A percentile compares a stretch with the other conserved stretches of the same genome.
Evolutionary conservation across 345 rosid species (phyloP).

Genomic region (Moricandia moricandioides): DNA sequence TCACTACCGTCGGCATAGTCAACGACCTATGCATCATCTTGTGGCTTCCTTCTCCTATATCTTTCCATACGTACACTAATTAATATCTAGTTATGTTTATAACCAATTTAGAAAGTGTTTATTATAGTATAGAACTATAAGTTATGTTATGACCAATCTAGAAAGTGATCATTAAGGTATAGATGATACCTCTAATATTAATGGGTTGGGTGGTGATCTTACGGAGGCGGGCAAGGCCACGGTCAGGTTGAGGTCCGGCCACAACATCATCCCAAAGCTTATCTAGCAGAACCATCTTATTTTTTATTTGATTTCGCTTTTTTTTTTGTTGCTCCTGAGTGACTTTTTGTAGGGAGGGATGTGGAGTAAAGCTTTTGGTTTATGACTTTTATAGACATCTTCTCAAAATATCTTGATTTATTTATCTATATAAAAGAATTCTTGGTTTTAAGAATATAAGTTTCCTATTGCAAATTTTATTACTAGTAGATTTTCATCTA

Average conservation of each 20-base stretch:
- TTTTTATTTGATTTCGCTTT: not conserved
- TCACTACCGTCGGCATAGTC: conserved; percentile 52
- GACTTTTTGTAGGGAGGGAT: conserved; percentile 6
- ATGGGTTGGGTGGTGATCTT: conserved; percentile 60
- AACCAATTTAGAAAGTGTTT: not conserved
- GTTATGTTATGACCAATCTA: not conserved
- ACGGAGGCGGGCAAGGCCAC: conserved; percentile 78
- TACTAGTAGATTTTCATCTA: not conserved
- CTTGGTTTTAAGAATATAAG: not conserved
- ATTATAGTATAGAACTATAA: too few species aligned
- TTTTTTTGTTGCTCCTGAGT: not conserved
- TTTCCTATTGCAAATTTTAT: not conserved
- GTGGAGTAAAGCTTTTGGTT: conserved; percentile 19
- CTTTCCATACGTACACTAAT: conserved; percentile 1
- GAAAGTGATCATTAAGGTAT: not conserved
- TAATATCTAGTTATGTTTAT: not conserved
- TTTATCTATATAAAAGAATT: not conserved
- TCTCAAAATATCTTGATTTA: conserved; percentile 27
- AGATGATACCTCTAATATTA: conserved; percentile 42
- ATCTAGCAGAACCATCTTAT: conserved; percentile 54
- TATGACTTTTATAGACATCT: conserved; percentile 25
- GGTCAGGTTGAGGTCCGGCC: conserved; percentile 92
- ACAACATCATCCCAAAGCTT: conserved; percentile 89
- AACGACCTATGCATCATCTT: conserved; percentile 51
- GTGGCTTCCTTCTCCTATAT: conserved; percentile 49